These are phyloP conservation scores for Mikania micrantha DNA, from an alignment of 129 eudicot species.

Conservation along the genomic window DNA sequence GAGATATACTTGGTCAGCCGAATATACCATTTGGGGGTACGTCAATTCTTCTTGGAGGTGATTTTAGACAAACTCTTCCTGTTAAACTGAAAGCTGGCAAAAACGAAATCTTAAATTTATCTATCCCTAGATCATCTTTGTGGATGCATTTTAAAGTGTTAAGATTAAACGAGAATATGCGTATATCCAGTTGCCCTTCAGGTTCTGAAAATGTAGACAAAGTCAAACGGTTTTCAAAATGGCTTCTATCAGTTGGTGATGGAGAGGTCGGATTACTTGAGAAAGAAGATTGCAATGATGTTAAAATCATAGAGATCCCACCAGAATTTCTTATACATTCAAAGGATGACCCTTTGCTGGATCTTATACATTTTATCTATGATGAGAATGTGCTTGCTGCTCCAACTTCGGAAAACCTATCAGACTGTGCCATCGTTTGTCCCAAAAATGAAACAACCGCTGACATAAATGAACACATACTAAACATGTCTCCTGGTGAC, in stretches of 20 bases:
- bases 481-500: not conserved
- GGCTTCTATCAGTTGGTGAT: not conserved
- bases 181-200: too few relatives aligned
- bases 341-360: too few relatives aligned
- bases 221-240: not conserved
- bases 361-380: not conserved
- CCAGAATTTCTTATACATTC: too few relatives aligned
- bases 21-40: not conserved
- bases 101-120: too few relatives aligned
- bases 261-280: not conserved
- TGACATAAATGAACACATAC: not conserved
- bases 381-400: not conserved
- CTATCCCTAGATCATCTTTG: not conserved
- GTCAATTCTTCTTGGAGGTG: not conserved
- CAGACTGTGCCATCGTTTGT: not conserved
- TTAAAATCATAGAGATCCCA: not conserved
- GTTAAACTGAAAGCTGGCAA: not conserved
- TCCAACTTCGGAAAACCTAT: not conserved
- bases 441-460: not conserved
- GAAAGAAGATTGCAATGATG: too few relatives aligned
- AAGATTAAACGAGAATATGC: too few relatives aligned
- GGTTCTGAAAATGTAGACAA: too few relatives aligned
- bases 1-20: not conserved
- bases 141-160: not conserved
- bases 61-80: not conserved